These are phyloP conservation scores for Phoma sp. DNA, from an alignment of 2,329 filamentous ascomycete species.

Conservation along the genomic window DNA sequence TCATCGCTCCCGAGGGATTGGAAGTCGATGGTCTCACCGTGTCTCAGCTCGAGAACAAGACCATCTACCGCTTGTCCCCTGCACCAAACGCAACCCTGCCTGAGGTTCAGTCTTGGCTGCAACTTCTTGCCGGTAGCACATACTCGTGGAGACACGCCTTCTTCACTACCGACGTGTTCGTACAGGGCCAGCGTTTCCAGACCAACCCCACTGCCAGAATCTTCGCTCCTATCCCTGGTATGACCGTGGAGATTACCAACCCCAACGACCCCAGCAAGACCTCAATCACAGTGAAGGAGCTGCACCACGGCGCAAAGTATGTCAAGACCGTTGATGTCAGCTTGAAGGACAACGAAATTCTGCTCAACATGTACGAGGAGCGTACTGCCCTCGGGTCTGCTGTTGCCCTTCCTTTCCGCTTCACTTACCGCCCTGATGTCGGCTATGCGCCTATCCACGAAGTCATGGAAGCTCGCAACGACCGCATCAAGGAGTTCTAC, in stretches of 20 bases:
- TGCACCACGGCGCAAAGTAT: constrained; percentile 83
- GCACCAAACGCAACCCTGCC: constrained; percentile 78
- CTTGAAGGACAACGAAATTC: constrained; percentile 79
- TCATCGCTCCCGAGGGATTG: constrained; percentile 69
- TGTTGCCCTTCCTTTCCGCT: constrained; percentile 83
- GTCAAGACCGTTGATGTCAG: constrained; percentile 88
- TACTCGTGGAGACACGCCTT: constrained; percentile 96
- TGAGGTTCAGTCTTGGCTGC: constrained; percentile 81
- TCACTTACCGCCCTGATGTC: constrained; percentile 92
- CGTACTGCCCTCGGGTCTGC: constrained; percentile 84
- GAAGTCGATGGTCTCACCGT: constrained; percentile 88
- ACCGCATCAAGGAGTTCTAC: constrained; percentile 99
- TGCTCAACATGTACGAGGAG: constrained; percentile 91
- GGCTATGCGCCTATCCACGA: constrained; percentile 98
- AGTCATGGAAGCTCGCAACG: constrained; percentile 94
- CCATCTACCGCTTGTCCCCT: constrained; percentile 82
- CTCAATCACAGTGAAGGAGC: constrained; percentile 85
- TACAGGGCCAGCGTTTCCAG: constrained; percentile 96
- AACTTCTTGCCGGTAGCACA: constrained; percentile 82
- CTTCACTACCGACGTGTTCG: constrained; percentile 90
- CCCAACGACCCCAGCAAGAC: constrained; percentile 86
- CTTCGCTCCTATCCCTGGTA: constrained; percentile 82
- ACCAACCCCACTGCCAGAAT: constrained; percentile 95
- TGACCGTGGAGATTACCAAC: constrained; percentile 86
- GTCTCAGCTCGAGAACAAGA: constrained; percentile 79